Evolutionary conservation across 306 rosid genomes (phyloP).

Genomic region (Prunus padus): DNA sequence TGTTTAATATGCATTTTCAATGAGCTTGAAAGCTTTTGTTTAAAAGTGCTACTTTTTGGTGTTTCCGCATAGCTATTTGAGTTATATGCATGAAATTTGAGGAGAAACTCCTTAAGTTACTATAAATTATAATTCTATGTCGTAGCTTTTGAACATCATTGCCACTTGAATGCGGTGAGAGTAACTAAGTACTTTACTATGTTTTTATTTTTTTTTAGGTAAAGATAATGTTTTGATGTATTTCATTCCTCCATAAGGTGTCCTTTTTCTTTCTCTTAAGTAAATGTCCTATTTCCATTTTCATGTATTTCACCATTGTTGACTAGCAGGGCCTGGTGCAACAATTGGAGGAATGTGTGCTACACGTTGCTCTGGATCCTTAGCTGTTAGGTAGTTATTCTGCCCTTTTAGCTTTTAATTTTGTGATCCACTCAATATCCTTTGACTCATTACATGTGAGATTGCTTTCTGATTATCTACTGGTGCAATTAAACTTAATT

Average conservation of each 20-base stretch:
- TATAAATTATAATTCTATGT: neutral
- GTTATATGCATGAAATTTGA: neutral
- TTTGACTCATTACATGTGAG: neutral
- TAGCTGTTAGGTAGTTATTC: constrained; percentile 78
- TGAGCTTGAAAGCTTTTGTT: neutral
- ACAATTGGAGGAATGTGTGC: constrained; percentile 99
- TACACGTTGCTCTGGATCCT: constrained; percentile 96
- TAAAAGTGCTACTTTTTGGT: neutral
- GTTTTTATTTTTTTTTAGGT: neutral
- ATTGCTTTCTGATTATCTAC: neutral
- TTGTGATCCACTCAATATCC: neutral
- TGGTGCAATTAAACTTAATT: neutral
- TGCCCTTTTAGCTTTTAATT: neutral
- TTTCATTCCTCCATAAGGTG: neutral
- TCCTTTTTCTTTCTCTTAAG: neutral
- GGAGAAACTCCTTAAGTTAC: neutral
- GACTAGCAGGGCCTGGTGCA: constrained; percentile 91
- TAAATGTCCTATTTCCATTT: constrained; percentile 5
- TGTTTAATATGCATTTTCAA: neutral
- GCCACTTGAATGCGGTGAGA: neutral
- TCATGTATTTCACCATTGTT: constrained; percentile 16
- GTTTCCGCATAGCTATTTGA: neutral
- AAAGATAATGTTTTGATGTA: neutral
- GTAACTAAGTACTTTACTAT: neutral
- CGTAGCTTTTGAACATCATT: neutral